phyloP scores from a whole-genome alignment of 2,329 filamentous ascomycete genomes.

The Cryphonectria nitschkei region DNA sequence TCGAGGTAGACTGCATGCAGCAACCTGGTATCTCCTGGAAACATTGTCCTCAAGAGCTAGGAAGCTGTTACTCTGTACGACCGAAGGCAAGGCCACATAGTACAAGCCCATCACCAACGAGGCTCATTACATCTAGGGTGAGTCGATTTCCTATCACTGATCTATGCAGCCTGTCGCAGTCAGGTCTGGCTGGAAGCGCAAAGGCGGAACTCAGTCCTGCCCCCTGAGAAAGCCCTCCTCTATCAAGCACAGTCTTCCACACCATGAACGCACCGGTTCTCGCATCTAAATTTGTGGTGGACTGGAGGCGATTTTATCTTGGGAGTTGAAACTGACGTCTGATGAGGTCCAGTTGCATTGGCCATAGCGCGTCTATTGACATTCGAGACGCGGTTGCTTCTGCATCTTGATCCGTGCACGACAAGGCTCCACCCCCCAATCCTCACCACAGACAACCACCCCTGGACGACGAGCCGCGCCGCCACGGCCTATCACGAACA shows the following conservation, averaged over 20 bases:
- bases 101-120: not conserved
- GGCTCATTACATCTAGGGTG: constrained; percentile 10
- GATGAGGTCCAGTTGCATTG: constrained; percentile 21
- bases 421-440: constrained; percentile 27
- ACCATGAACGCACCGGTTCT: constrained; percentile 14
- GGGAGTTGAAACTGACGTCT: constrained; percentile 22
- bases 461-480: constrained; percentile 3
- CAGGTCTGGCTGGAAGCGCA: not conserved
- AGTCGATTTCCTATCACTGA: constrained; percentile 12
- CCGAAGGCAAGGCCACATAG: constrained; percentile 5
- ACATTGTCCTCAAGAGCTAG: not conserved
- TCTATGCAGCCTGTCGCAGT: not conserved
- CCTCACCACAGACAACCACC: constrained; percentile 16
- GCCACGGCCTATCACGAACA: constrained; percentile 10
- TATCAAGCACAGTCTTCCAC: constrained; percentile 16
- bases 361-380: constrained; percentile 28
- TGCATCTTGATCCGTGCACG: constrained; percentile 30
- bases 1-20: not conserved
- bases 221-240: not conserved
- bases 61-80: not conserved
- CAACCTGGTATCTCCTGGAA: not conserved
- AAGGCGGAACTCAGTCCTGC: not conserved
- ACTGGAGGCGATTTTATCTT: not conserved
- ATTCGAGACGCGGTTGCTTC: constrained; percentile 24
- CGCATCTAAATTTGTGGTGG: not conserved